Percentiles rank a stretch among this genome's conserved stretches.
Conservation (phyloP, 805 yeast genomes). For the Schwanniomyces polymorphus region DNA sequence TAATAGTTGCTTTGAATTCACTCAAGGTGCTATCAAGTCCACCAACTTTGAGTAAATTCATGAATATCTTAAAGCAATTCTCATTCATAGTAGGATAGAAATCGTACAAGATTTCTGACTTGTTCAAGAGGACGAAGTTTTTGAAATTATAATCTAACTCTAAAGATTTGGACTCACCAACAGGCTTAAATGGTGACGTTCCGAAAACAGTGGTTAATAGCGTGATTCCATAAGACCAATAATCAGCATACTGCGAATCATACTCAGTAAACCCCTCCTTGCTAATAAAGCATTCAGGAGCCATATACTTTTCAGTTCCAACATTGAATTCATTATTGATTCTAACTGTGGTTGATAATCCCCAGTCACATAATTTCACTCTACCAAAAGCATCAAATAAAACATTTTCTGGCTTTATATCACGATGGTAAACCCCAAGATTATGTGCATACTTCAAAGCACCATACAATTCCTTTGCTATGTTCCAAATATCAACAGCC, state of each 20-base stretch:
- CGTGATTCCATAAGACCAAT: constrained; percentile 57
- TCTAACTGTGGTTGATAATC: constrained; percentile 51
- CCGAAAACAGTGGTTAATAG: constrained; percentile 51
- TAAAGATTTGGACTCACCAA: constrained; percentile 11
- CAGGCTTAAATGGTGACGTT: constrained; percentile 50
- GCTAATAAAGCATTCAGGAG: constrained; percentile 47
- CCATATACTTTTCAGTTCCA: constrained; percentile 61
- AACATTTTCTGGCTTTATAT: constrained; percentile 73
- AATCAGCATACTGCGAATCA: constrained; percentile 49
- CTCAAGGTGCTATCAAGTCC: constrained; percentile 32
- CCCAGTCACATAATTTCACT: constrained; percentile 74
- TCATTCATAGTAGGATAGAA: constrained; percentile 48
- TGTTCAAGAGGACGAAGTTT: constrained; percentile 37
- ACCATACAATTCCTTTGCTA: constrained; percentile 49
- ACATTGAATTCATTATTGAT: constrained; percentile 37
- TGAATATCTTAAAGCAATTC: constrained; percentile 42
- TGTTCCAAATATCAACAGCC: constrained; percentile 29
- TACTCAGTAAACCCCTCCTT: constrained; percentile 19
- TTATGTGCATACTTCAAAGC: constrained; percentile 59
- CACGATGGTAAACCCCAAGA: constrained; percentile 64
- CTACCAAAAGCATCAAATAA: constrained; percentile 50
- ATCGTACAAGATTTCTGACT: constrained; percentile 45
- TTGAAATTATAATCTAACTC: constrained; percentile 44
- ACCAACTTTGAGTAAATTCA: constrained; percentile 37
- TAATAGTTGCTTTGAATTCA: constrained; percentile 19